A percentile compares a stretch with the other conserved stretches of the same genome.
These are phyloP conservation scores for Chaetoceros tenuissimus DNA, from an alignment of 108 stramenopile species.

Conservation along the genomic window DNA sequence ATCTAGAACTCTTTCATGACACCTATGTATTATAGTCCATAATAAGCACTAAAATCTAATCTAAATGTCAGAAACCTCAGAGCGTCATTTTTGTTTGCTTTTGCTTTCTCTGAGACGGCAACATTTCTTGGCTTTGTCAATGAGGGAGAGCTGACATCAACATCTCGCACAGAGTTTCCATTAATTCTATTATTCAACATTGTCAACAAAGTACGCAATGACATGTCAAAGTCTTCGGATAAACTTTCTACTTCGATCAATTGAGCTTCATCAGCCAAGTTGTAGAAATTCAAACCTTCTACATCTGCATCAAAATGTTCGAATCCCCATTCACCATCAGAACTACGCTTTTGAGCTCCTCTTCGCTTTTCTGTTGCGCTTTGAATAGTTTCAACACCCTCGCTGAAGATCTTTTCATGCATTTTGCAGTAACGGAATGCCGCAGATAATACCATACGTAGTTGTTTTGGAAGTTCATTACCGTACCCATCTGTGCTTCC, in stretches of 20 bases:
- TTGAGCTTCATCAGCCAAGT: slow-evolving; percentile 47
- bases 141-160: background rate
- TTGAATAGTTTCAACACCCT: slow-evolving; percentile 52
- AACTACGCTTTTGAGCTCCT: slow-evolving; percentile 45
- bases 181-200: slow-evolving; percentile 43
- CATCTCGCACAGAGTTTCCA: slow-evolving; percentile 21
- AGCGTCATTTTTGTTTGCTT: slow-evolving; percentile 23
- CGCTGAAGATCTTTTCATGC: slow-evolving; percentile 67
- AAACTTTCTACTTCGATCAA: slow-evolving; percentile 39
- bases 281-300: slow-evolving; percentile 57
- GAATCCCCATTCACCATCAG: slow-evolving; percentile 77
- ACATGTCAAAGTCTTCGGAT: slow-evolving; percentile 43
- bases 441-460: slow-evolving; percentile 47
- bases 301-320: slow-evolving; percentile 39
- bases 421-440: slow-evolving; percentile 69
- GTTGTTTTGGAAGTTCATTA: slow-evolving; percentile 32
- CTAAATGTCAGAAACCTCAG: slow-evolving; percentile 71
- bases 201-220: slow-evolving; percentile 37
- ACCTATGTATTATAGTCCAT: slow-evolving; percentile 15
- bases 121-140: background rate
- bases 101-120: background rate
- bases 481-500: slow-evolving; percentile 7
- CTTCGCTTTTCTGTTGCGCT: slow-evolving; percentile 42
- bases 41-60: slow-evolving; percentile 77
- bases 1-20: no score